Evolutionary conservation across 2,329 filamentous ascomycete genomes (phyloP).

Genomic region (Chaetomium globosum): DNA sequence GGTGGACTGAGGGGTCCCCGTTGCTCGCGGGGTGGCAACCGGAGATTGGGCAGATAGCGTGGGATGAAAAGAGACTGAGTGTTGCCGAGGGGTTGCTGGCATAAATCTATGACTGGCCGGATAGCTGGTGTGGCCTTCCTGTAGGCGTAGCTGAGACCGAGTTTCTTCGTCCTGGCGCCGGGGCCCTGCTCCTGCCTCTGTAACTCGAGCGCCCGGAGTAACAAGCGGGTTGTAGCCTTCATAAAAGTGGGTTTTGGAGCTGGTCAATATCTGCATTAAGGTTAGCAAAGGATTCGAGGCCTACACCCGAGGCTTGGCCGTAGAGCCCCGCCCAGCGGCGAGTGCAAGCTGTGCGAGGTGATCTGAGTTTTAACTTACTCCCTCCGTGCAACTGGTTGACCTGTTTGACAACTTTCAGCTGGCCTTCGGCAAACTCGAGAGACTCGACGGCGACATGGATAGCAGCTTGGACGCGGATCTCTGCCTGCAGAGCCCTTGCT

Average conservation of each 20-base stretch:
- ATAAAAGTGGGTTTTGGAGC: conserved; percentile 35
- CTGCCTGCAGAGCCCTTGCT: conserved; percentile 32
- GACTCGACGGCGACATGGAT: conserved; percentile 37
- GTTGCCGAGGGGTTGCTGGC: conserved; percentile 9
- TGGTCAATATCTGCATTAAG: conserved; percentile 27
- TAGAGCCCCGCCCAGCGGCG: not conserved
- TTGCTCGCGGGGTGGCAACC: not conserved
- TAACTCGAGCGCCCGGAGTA: conserved; percentile 34
- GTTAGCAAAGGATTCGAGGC: not conserved
- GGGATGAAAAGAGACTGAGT: conserved; percentile 24
- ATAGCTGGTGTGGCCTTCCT: not conserved
- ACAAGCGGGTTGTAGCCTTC: conserved; percentile 35
- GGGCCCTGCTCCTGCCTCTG: conserved; percentile 31
- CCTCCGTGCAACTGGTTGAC: conserved; percentile 33
- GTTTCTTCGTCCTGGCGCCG: conserved; percentile 8
- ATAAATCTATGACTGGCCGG: not conserved
- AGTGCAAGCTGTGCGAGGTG: no score
- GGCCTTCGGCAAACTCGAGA: conserved; percentile 36
- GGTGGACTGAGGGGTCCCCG: not conserved
- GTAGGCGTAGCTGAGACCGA: not conserved
- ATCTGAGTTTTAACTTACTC: conserved; percentile 23
- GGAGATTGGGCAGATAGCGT: not conserved
- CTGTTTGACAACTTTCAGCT: conserved; percentile 35
- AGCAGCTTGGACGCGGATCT: conserved; percentile 37
- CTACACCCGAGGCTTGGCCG: not conserved